These are phyloP conservation scores for Suhomyces anneliseae DNA, from an alignment of 1,139 yeast genomes.

Conservation along the genomic window DNA sequence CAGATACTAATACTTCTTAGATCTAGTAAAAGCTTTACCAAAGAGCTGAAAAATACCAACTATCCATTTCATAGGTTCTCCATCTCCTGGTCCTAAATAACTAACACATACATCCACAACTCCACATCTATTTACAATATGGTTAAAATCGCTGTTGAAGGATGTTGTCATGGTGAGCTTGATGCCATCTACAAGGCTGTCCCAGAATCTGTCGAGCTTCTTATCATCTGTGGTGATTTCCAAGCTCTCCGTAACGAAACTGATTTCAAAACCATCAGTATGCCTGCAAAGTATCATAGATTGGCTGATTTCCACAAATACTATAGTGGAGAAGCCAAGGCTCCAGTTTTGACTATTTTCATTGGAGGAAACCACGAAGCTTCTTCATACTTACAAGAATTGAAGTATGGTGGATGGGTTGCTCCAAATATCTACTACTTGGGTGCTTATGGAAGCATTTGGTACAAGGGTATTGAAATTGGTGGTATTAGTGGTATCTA, in stretches of 20 bases:
- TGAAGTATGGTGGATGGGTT: slow-evolving; percentile 91
- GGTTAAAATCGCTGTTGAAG: slow-evolving; percentile 68
- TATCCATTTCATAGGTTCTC: no score
- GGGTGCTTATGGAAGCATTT: slow-evolving; percentile 75
- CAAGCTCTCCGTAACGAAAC: slow-evolving; percentile 65
- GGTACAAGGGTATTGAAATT: slow-evolving; percentile 72
- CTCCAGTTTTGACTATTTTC: slow-evolving; percentile 78
- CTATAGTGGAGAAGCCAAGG: slow-evolving; percentile 57
- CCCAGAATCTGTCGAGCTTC: slow-evolving; percentile 50
- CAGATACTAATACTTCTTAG: no score
- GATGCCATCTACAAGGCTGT: slow-evolving; percentile 52
- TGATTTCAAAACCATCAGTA: slow-evolving; percentile 68
- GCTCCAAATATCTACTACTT: slow-evolving; percentile 88
- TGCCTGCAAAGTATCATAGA: slow-evolving; percentile 52
- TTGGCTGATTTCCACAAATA: slow-evolving; percentile 81
- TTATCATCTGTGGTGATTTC: slow-evolving; percentile 85
- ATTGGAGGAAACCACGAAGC: slow-evolving; percentile 97
- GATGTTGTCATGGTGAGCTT: slow-evolving; percentile 92
- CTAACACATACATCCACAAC: no score
- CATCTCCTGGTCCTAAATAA: no score
- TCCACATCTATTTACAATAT: not conserved
- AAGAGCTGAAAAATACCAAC: no score
- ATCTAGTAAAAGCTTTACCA: no score
- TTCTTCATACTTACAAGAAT: slow-evolving; percentile 69
- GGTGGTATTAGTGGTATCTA: slow-evolving; percentile 87